Conservation (phyloP, 805 yeast species). For the Tetrapisispora taiwanensis region DNA sequence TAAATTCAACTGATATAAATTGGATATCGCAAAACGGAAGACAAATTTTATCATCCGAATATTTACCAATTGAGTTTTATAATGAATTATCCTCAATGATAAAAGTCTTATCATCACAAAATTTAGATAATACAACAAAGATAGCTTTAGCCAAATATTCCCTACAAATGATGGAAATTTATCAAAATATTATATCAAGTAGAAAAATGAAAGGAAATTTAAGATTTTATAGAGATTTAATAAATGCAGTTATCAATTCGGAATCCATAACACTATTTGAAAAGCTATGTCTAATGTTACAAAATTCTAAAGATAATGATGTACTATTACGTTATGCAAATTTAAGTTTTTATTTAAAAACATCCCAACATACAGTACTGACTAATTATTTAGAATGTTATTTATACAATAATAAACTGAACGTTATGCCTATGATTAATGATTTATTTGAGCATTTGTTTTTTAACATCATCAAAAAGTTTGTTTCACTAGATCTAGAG, state of each 20-base stretch:
- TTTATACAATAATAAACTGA: not conserved
- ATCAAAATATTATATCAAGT: not conserved
- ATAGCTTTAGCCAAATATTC: slow-evolving; percentile 15
- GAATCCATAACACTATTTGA: slow-evolving; percentile 11
- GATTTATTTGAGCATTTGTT: not conserved
- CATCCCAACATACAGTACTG: slow-evolving; percentile 14
- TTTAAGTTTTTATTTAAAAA: slow-evolving; percentile 16
- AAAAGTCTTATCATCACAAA: slow-evolving; percentile 8
- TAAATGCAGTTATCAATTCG: slow-evolving; percentile 8
- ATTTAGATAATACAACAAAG: not conserved
- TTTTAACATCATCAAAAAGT: not conserved
- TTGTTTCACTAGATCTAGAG: not conserved
- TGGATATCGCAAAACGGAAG: slow-evolving; percentile 17
- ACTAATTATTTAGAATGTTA: slow-evolving; percentile 2
- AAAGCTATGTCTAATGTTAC: slow-evolving; percentile 3
- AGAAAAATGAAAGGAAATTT: not conserved
- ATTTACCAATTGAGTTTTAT: slow-evolving; percentile 20
- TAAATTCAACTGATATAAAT: slow-evolving; percentile 12
- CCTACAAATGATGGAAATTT: slow-evolving; percentile 11
- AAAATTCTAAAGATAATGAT: not conserved
- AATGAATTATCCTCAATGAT: slow-evolving; percentile 21
- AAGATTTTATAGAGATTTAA: slow-evolving; percentile 13
- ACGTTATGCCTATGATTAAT: not conserved
- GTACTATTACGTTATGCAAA: slow-evolving; percentile 5
- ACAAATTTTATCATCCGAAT: not conserved